Base-by-base conservation (phyloP, 768 basidiomycete species). In the Lactifluus pinguis region DNA sequence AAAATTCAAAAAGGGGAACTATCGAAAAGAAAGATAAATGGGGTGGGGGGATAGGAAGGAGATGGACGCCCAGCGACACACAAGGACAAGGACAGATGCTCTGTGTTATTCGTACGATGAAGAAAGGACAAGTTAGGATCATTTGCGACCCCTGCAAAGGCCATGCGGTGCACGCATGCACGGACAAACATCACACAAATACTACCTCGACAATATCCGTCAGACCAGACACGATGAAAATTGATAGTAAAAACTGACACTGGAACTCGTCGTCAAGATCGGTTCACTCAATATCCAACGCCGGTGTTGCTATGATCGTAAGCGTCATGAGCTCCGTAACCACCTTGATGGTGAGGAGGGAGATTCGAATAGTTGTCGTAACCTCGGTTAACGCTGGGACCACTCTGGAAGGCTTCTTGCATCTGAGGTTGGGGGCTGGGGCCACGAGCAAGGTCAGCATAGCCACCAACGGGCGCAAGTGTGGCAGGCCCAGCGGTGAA, bases 391-490 rank as follows among this genome's bases (percentile, higher is more conserved):
- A 77, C 55, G 69, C 79, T 83, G 15, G 80, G 77, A 36, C 78
- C 80, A 60, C 77, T 78, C 36, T 66, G 64, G 38, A 80, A 71
- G 69, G 53, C 38, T 55, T 85, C 78, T 53, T 78, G 75, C 83
- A 86, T 85, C 60, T 75, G 79, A 17, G 87, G 89, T 63, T 81
- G 80, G 17, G 85, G 83, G 72, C 83, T 87, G 9, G 84, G 76
- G 36, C 87, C 89, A 63, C 89, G 86, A 58, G 87, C 80, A 50
- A 91, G 79, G 70, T 92, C 88, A 50, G 88, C 90, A 67, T 92
- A 92, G 21, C 87, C 88, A 59, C 87, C 89, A 58, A 87, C 82
- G 29, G 87, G 82, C 14, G 84, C 83, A 49, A 85, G 76, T 53
- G 74, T 69, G 15, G 77, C 63, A 29, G 83, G 69, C 29, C 83